A percentile compares a stretch with the other conserved stretches of the same genome.
phyloP scores from a whole-genome alignment of 2,329 filamentous ascomycete genomes.

The Stenocarpella maydis region DNA sequence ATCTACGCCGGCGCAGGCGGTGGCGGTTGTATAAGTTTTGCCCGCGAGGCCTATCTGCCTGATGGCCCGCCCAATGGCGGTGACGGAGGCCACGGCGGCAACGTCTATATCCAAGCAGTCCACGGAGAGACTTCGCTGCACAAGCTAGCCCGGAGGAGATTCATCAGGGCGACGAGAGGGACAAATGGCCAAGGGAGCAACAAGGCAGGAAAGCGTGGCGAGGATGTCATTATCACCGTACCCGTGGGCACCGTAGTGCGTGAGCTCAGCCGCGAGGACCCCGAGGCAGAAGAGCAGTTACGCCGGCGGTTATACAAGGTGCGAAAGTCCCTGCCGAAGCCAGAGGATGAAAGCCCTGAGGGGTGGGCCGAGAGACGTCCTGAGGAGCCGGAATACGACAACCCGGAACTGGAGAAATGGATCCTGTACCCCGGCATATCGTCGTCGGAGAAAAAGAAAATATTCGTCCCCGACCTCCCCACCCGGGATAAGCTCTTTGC shows the following conservation, averaged over 20 bases:
- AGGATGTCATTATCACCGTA: constrained; percentile 88
- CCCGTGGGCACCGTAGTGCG: constrained; percentile 91
- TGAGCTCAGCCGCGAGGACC: constrained; percentile 82
- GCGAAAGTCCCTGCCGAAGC: constrained; percentile 36
- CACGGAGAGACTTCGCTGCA: constrained; percentile 91
- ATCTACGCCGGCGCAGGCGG: constrained; percentile 84
- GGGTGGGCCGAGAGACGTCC: constrained; percentile 50
- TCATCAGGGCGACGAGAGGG: constrained; percentile 78
- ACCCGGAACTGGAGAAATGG: constrained; percentile 75
- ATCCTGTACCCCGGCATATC: constrained; percentile 83
- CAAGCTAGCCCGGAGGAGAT: constrained; percentile 81
- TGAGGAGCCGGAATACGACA: constrained; percentile 51
- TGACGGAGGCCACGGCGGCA: constrained; percentile 90
- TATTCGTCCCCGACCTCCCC: constrained; percentile 60
- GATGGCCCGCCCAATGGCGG: constrained; percentile 94
- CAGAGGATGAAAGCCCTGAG: constrained; percentile 37
- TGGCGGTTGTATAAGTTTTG: constrained; percentile 92
- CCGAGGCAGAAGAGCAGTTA: constrained; percentile 70
- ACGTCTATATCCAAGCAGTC: constrained; percentile 92
- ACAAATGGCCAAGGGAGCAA: constrained; percentile 79
- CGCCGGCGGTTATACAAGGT: constrained; percentile 44
- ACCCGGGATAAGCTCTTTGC: constrained; percentile 63
- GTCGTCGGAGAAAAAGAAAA: constrained; percentile 69
- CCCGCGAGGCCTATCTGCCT: constrained; percentile 87
- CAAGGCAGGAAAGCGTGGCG: constrained; percentile 79